Conservation (phyloP, 2,329 filamentous ascomycete genomes). For the Cordyceps cateniannulata region DNA sequence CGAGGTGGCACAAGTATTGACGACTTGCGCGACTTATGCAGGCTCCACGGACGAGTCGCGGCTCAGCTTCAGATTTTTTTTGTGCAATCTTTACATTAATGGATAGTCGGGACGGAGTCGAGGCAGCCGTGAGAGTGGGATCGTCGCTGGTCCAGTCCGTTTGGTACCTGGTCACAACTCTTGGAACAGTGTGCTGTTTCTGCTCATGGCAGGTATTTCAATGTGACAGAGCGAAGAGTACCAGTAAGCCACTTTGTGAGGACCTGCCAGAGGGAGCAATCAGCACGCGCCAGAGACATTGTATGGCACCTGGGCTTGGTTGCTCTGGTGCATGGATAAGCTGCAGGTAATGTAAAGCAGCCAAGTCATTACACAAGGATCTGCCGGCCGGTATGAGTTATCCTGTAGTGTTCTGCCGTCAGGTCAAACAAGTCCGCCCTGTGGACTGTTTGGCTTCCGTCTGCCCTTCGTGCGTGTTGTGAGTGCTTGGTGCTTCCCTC, state of each 20-base stretch:
- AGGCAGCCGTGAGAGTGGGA: background rate
- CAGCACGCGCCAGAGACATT: no score
- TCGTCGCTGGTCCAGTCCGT: background rate
- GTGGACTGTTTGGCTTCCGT: background rate
- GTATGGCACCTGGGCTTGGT: no score
- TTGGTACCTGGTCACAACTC: background rate
- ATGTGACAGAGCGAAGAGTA: background rate
- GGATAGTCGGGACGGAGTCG: background rate
- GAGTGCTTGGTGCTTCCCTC: background rate
- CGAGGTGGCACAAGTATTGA: background rate
- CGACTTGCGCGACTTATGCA: constrained; percentile 1
- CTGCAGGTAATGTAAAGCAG: no score
- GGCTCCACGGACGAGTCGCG: background rate
- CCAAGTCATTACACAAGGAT: no score
- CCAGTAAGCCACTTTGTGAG: background rate
- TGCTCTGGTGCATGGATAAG: background rate
- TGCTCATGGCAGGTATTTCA: background rate
- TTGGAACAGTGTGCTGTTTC: background rate
- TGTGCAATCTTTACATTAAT: background rate
- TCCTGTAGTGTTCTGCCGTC: no score
- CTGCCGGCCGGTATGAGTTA: no score
- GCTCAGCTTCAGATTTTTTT: background rate
- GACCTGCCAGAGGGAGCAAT: background rate
- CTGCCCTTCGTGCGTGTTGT: no score
- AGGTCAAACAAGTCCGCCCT: no score